Conservation (phyloP, 73 alveolate genomes). For the Paramecium biaurelia region DNA sequence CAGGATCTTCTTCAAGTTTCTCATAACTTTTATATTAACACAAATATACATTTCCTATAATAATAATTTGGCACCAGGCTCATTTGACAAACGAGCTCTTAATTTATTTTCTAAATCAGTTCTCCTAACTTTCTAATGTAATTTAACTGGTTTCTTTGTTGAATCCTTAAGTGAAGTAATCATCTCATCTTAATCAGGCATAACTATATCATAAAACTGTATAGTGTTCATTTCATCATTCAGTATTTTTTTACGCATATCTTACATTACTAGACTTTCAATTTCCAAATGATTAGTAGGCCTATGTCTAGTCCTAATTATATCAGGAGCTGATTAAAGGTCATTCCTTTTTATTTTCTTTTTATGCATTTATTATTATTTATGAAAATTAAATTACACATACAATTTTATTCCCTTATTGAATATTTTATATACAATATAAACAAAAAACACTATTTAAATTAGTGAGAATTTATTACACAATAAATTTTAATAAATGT, state of each 20-base stretch:
- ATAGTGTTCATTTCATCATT: conserved; percentile 34
- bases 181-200: conserved; percentile 45
- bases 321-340: conserved; percentile 22
- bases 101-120: conserved; percentile 22
- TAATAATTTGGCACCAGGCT: conserved; percentile 34
- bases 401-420: background rate
- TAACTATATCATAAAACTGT: conserved; percentile 41
- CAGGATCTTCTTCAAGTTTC: conserved; percentile 24
- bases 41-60: conserved; percentile 16
- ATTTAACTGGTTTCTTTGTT: conserved; percentile 19
- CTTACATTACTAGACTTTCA: conserved; percentile 6
- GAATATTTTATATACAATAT: background rate
- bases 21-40: background rate
- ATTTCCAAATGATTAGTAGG: conserved; percentile 17
- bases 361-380: background rate
- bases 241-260: conserved; percentile 41
- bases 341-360: background rate
- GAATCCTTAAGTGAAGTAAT: conserved; percentile 26
- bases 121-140: conserved; percentile 11
- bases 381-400: background rate
- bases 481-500: too few species aligned
- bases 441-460: too few species aligned
- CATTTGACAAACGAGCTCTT: background rate
- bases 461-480: too few species aligned
- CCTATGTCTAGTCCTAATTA: background rate